These are phyloP conservation scores for Xylaria polymorpha DNA, from an alignment of 2,329 filamentous ascomycete genomes.

Conservation along the genomic window DNA sequence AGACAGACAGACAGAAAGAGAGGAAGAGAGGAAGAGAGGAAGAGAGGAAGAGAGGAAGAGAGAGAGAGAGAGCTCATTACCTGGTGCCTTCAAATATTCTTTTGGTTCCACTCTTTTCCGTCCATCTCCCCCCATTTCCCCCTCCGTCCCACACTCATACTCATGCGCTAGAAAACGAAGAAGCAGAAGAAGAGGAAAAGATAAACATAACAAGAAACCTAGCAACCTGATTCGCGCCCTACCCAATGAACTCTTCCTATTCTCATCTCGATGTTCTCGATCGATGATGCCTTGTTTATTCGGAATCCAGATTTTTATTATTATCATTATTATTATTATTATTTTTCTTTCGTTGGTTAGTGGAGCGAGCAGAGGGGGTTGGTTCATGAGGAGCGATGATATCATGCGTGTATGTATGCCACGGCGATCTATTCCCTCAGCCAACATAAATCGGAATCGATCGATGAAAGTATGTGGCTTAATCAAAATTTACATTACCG, in stretches of 20 bases:
- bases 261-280: too few relatives aligned
- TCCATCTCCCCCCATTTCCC: too few relatives aligned
- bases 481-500: neutral
- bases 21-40: too few relatives aligned
- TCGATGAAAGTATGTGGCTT: neutral
- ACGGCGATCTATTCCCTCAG: neutral
- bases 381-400: conserved; percentile 1
- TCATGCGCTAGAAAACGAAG: neutral
- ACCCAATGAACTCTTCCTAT: neutral
- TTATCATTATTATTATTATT: neutral
- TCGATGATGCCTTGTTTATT: neutral
- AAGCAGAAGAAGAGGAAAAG: neutral
- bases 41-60: too few relatives aligned
- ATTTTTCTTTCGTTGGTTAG: neutral
- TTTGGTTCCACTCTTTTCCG: neutral
- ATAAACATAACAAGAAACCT: too few relatives aligned
- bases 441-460: conserved; percentile 1
- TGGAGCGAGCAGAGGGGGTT: neutral
- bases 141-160: neutral
- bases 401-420: neutral
- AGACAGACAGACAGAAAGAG: too few relatives aligned
- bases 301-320: neutral
- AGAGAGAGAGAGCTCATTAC: too few relatives aligned
- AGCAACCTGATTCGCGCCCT: neutral
- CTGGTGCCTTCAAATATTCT: neutral